phyloP scores from a whole-genome alignment of 805 yeast species.

The Vanderwaltozyma tropicalis region DNA sequence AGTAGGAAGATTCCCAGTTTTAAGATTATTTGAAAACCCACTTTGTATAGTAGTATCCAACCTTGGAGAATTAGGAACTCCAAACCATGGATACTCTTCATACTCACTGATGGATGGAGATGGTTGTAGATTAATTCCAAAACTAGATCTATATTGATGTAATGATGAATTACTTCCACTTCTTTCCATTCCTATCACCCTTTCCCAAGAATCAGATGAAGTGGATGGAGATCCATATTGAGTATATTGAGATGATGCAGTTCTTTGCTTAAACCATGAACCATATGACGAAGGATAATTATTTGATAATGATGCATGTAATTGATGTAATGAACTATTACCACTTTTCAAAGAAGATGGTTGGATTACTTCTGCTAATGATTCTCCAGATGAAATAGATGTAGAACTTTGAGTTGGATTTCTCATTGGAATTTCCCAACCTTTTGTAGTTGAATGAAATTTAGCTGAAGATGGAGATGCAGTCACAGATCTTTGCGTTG shows the following conservation, averaged over 20 bases:
- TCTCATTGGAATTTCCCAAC: constrained; percentile 34
- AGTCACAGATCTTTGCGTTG: background rate
- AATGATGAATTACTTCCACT: constrained; percentile 17
- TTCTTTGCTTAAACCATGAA: constrained; percentile 26
- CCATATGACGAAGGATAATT: constrained; percentile 25
- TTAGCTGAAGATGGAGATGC: background rate
- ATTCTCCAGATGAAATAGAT: constrained; percentile 25
- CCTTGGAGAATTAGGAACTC: constrained; percentile 21
- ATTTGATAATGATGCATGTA: constrained; percentile 32
- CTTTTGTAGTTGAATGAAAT: constrained; percentile 17
- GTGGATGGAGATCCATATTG: constrained; percentile 19
- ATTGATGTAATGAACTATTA: constrained; percentile 29
- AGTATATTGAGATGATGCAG: constrained; percentile 13
- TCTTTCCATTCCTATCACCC: constrained; percentile 9
- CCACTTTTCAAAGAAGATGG: constrained; percentile 29
- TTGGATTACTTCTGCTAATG: constrained; percentile 24
- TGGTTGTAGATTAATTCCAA: constrained; percentile 22
- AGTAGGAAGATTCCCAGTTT: background rate
- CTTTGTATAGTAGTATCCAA: constrained; percentile 8
- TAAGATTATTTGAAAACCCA: background rate
- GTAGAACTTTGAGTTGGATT: constrained; percentile 21
- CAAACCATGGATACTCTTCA: constrained; percentile 35
- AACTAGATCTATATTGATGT: background rate
- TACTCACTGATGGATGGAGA: constrained; percentile 31
- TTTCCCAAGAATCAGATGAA: constrained; percentile 18